Evolutionary conservation across 768 basidiomycete genomes (phyloP).

Genomic region (Tylopilus sp.): DNA sequence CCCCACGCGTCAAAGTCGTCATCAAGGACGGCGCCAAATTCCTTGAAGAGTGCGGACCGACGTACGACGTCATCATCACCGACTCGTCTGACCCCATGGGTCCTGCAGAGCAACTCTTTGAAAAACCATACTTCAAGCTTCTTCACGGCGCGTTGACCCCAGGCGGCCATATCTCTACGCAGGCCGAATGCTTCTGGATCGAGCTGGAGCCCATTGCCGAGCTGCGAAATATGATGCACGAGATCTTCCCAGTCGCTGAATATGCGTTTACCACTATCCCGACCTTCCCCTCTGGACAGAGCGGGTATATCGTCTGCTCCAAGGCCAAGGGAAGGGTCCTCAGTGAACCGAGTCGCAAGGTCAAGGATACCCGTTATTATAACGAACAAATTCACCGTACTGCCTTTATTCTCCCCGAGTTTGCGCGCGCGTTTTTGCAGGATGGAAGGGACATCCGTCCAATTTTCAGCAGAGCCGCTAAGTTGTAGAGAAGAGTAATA

Average conservation of each 20-base stretch:
- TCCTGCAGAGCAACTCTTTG: constrained; percentile 90
- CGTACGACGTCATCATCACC: constrained; percentile 96
- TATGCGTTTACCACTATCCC: constrained; percentile 97
- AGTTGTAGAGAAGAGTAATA: too few species aligned
- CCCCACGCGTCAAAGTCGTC: constrained; percentile 77
- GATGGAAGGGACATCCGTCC: constrained; percentile 72
- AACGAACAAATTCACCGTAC: constrained; percentile 75
- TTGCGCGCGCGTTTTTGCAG: constrained; percentile 69
- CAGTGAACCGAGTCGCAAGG: constrained; percentile 66
- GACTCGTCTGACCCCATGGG: constrained; percentile 98
- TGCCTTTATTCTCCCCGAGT: constrained; percentile 92
- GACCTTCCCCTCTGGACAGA: constrained; percentile 97
- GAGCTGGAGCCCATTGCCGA: constrained; percentile 84
- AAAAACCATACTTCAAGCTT: constrained; percentile 91
- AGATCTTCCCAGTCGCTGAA: constrained; percentile 75
- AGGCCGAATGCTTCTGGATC: constrained; percentile 94
- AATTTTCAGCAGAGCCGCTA: constrained; percentile 31
- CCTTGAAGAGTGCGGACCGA: constrained; percentile 78
- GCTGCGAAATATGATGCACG: constrained; percentile 62
- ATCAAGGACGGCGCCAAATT: constrained; percentile 98
- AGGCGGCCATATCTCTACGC: constrained; percentile 91
- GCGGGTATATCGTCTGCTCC: constrained; percentile 89
- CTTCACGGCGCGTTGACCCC: constrained; percentile 85
- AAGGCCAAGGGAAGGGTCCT: constrained; percentile 71
- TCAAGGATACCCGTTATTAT: constrained; percentile 78